phyloP scores from a whole-genome alignment of 352 stramenopile genomes.

The Phytopythium sindhum region DNA sequence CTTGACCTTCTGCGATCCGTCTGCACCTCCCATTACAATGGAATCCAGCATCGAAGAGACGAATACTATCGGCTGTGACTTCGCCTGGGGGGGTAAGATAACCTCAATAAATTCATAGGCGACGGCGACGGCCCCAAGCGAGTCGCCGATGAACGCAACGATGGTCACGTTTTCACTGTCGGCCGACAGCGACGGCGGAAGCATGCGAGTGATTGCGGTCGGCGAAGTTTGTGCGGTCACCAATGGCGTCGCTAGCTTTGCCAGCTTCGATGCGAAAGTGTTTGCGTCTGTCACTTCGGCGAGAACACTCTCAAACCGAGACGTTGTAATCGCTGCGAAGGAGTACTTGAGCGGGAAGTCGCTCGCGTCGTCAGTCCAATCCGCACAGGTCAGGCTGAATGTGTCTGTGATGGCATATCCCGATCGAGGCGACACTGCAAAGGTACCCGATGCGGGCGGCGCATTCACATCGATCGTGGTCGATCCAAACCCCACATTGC shows the following conservation, averaged over 20 bases:
- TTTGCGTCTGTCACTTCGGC: slow-evolving; percentile 15
- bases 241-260: slow-evolving; percentile 28
- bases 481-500: slow-evolving; percentile 48
- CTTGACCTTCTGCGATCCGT: slow-evolving; percentile 26
- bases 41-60: slow-evolving; percentile 30
- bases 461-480: slow-evolving; percentile 55
- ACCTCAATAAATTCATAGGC: slow-evolving; percentile 37
- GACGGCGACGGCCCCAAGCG: slow-evolving; percentile 32
- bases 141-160: slow-evolving; percentile 54
- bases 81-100: slow-evolving; percentile 27
- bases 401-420: slow-evolving; percentile 52
- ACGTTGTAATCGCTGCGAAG: slow-evolving; percentile 47
- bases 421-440: slow-evolving; percentile 34
- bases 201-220: slow-evolving; percentile 29
- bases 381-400: slow-evolving; percentile 44
- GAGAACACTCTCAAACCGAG: slow-evolving; percentile 21
- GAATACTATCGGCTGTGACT: slow-evolving; percentile 33
- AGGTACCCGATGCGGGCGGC: slow-evolving; percentile 48
- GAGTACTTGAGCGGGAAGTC: slow-evolving; percentile 62
- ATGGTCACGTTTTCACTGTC: slow-evolving; percentile 40
- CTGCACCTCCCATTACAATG: slow-evolving; percentile 6
- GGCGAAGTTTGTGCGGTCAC: slow-evolving; percentile 38
- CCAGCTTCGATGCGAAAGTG: slow-evolving; percentile 21
- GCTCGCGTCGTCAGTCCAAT: slow-evolving; percentile 59
- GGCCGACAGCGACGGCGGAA: slow-evolving; percentile 26